Base-by-base conservation (phyloP, 179 eudicot genomes). In the Silene vulgaris region DNA sequence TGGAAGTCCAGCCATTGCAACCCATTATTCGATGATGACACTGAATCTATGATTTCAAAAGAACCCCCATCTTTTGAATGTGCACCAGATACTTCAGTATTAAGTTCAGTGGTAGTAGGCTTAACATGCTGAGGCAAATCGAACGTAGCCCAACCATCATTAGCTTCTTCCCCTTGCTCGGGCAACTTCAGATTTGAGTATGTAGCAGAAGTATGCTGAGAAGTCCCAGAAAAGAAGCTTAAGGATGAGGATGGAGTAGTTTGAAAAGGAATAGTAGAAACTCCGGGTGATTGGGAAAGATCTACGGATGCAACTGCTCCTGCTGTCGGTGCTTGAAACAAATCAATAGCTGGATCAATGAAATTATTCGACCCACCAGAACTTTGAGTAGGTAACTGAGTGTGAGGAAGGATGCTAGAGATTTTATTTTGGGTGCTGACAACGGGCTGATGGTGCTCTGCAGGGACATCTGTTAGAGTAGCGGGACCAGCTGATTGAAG, bases 111-210 rank as follows among this genome's bases (percentile, higher is more conserved):
- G 59, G 5, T 16, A 52, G 59, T 3, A 52, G 59, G 59, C 59
- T 52, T 3, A 52, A 52, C 59, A 4, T 52, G 59, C 59, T 52
- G 59, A 52, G 59, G 59, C 59, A 52, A 13, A 52, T 13, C 59
- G 88, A 91, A 90, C 63, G 91, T 89, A 59, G 96, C 97, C 97
- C 98, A 93, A 54, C 89, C 96, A 54, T 75, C 91, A 80, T 86
- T 75, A 54, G 79, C 80, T 40, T 82, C 80, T 32, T 74, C 79
- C 30, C 81, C 79, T 69, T 54, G 76, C 71, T 85, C 80, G 1
- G 76, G 40, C 65, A 82, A 62, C 75, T 74, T 85, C 32, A 72
- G 82, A 62, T 71, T 65, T 32, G 72, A 65, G 61, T 69, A 79
- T 76, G 77, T 73, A 77, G 77, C 37, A 37, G 81, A 61, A 70